Evolutionary conservation across 345 rosid species (phyloP), one percentile per base, ranked within the genome.

Genomic region (Streptanthus diversifolius): DNA sequence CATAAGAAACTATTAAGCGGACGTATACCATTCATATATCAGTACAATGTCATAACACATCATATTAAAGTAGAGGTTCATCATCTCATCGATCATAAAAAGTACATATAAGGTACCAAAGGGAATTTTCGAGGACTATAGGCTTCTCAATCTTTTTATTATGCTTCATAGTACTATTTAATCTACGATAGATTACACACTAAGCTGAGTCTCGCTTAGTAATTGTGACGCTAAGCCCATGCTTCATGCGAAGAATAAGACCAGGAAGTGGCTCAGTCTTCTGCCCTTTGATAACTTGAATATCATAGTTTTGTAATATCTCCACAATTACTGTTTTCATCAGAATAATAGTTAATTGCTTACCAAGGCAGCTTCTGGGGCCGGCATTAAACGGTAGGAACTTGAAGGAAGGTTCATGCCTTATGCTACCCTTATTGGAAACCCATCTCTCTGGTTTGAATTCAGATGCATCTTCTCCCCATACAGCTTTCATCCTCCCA

Each of bases 221-320:
- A 47, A 47, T 47, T 47, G 25, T 47, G 25, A 18, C 52, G 13
- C 14, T 47, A 47, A 47, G 25, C 52, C 27, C 52, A 0, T 47
- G 25, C 13, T 3, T 47, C 52, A 47, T 47, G 52, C 5, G 25
- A 47, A 47, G 52, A 10, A 19, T 3, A 19, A 47, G 25, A 47
- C 62, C 21, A 30, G 53, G 72, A 40, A 40, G 12, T 24, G 71
- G 27, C 51, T 53, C 29, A 4, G 39, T 66, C 61, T 53, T 67
- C 18, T 67, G 62, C 4, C 51, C 72, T 15, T 53, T 29, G 17
- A 39, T 22, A 8, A 53, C 72, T 4, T 67, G 21, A 18, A 55
- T 55, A 30, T 43, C n/a, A 68, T 49, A 29, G 43, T 68, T 54
- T 82, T 85, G 63, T 41, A 39, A 25, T 14, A 67, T 53, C 39